Conservation (phyloP, 805 yeast species). For the Wickerhamomyces ciferrii region DNA sequence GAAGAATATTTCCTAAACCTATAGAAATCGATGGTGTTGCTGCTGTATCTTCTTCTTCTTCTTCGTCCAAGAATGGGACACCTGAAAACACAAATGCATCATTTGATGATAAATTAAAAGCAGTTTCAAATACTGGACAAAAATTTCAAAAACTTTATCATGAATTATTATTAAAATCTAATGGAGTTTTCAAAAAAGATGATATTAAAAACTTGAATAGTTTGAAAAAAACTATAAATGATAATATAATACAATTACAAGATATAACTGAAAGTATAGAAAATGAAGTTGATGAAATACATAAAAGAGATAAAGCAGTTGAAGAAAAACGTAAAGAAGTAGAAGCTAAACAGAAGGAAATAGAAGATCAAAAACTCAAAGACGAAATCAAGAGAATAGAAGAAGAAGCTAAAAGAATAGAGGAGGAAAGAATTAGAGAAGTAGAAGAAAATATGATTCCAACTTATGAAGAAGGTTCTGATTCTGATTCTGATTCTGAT, state of each 20-base stretch:
- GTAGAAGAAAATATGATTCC: conserved; percentile 13
- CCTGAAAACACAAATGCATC: not conserved
- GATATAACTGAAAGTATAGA: conserved; percentile 12
- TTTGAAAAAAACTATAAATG: conserved; percentile 7
- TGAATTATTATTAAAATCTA: conserved; percentile 10
- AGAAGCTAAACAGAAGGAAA: conserved; percentile 7
- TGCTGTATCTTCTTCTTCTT: too few relatives aligned
- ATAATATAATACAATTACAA: conserved; percentile 10
- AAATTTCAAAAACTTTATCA: conserved; percentile 18
- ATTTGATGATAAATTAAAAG: conserved; percentile 8
- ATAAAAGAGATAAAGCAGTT: conserved; percentile 6
- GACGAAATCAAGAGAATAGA: conserved; percentile 3
- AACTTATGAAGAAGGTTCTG: conserved; percentile 7
- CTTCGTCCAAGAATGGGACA: not conserved
- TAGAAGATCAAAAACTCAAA: conserved; percentile 7
- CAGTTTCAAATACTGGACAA: conserved; percentile 5
- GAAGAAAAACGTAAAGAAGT: conserved; percentile 11
- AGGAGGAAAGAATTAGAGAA: conserved; percentile 5
- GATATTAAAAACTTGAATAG: conserved; percentile 3
- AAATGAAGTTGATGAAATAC: conserved; percentile 6
- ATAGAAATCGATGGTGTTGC: conserved; percentile 6
- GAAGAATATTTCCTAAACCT: conserved; percentile 34
- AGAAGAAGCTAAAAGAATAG: conserved; percentile 3
- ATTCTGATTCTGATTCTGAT: conserved; percentile 7
- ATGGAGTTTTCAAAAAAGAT: conserved; percentile 11